These are phyloP conservation scores for Panicum virgatum DNA, from an alignment of 202 grass and related monocot species.

Conservation along the genomic window DNA sequence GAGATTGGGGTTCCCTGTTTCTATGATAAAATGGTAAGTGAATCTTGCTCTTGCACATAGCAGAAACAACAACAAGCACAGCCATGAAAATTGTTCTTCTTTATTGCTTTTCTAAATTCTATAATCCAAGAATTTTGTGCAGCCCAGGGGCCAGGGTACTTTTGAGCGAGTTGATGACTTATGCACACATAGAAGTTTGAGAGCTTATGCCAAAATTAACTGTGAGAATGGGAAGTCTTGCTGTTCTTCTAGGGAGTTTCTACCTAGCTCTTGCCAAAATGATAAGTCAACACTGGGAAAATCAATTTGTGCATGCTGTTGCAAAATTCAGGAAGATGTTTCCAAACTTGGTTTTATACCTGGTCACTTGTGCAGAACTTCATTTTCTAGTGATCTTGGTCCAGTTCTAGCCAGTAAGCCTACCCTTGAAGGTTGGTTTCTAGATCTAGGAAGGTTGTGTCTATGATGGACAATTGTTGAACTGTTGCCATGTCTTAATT, in stretches of 20 bases:
- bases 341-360: constrained; percentile 59
- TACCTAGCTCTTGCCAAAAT: constrained; percentile 52
- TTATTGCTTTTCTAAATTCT: too few species aligned
- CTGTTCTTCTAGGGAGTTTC: constrained; percentile 52
- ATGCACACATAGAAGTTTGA: constrained; percentile 50
- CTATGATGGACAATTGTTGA: constrained; percentile 18
- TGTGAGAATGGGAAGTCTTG: constrained; percentile 56
- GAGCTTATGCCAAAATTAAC: constrained; percentile 44
- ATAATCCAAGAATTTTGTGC: constrained; percentile 50
- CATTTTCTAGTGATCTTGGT: constrained; percentile 42
- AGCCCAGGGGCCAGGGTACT: constrained; percentile 46
- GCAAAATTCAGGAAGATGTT: constrained; percentile 48
- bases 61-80: constrained; percentile 4
- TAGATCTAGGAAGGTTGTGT: constrained; percentile 8
- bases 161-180: constrained; percentile 53
- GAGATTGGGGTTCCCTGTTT: constrained; percentile 28
- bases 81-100: constrained; percentile 14
- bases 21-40: constrained; percentile 46
- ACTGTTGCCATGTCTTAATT: constrained; percentile 34
- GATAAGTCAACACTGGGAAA: constrained; percentile 49
- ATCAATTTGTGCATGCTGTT: constrained; percentile 53
- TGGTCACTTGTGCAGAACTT: constrained; percentile 49
- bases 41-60: constrained; percentile 6
- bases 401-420: constrained; percentile 32
- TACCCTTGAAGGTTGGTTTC: constrained; percentile 47